Evolutionary conservation across 768 basidiomycete genomes (phyloP), one percentile per base, ranked within the genome.

Genomic region (Podaxis pistillaris): DNA sequence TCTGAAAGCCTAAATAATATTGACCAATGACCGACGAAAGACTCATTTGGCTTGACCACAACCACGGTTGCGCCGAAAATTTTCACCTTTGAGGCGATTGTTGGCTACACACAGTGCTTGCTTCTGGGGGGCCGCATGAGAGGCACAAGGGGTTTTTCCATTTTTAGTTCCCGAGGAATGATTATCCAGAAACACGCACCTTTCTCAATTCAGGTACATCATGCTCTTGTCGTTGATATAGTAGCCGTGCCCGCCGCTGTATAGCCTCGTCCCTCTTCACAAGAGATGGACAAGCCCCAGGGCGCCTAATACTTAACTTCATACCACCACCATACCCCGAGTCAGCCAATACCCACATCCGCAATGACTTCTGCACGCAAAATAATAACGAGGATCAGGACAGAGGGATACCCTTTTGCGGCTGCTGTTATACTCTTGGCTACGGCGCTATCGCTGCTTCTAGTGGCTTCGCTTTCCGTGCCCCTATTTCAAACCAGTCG

Each of bases 391-490:
- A 41, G 28, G 15, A 24, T 41, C 22, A 60, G 26, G 8, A 36
- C 22, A 11, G 51, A 60, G 5, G 59, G 38, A 4, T 28, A 30
- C 22, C 37, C 52, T n/a, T 41, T 60, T 41, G 26, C 33, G 28
- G 26, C 46, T 38, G 40, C 51, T 53, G 26, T 60, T 38, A 28
- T 53, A 1, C 40, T 52, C 15, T 36, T 53, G 51, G 50, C 51
- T 33, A 8, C 41, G 28, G 51, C 41, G 2, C 24, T 44, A 28
- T 17, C 40, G 5, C 1, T 54, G 28, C 51, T 60, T 41, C 59
- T 60, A 8, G 59, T 36, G 28, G 59, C 40, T 40, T 53, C 59
- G 2, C 41, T 60, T 5, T 60, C 59, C 46, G 50, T 54, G 12
- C 59, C 59, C 9, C 3, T 60, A 13, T 8, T 60, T 7, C 37